Base-by-base conservation (phyloP, 345 rosid genomes). In the Triadica sebifera region DNA sequence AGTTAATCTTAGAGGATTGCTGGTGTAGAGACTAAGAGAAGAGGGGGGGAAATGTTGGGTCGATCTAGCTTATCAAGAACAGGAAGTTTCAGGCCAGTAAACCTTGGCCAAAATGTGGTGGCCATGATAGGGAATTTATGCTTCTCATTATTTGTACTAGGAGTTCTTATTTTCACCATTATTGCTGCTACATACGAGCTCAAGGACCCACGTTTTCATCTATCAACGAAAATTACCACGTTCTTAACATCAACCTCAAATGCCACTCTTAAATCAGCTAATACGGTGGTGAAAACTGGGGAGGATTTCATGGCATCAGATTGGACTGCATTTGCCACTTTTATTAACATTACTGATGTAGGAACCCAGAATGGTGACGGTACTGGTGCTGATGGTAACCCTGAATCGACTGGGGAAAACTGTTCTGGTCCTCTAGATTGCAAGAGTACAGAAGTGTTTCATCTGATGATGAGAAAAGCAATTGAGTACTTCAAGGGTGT, bases 101-200 rank as follows among this genome's bases (percentile, higher is more conserved):
- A 86, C 25, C 69, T 84, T 29, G 97, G 94, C 41, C 95, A 89
- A 80, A 86, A 90, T 79, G 97, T 91, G 5, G 52, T 95, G 17
- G 88, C 88, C 59, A 66, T 93, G 88, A 89, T 94, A 8, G 93
- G 97, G 41, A 94, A 91, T 78, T 84, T 94, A 20, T 94, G 96
- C 65, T 93, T 93, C 82, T 82, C 94, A 1, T 47, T 93, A n/a
- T 91, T 95, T 74, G 98, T 93, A 24, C 19, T 89, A 20, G 94
- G 90, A 12, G 97, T 93, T 9, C 78, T 95, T 43, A 83, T 95
- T 65, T 93, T 95, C 88, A 95, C 98, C 50, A 85, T 95, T 41
- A 93, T 95, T 65, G 97, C 98, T 25, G 96, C 98, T 3, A 93
- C 97, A 1, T 93, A 93, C 75, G 85, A 95, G 56, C 99, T 97